Conservation (phyloP, 148 eudicot species). For the Tetragonia tetragonoides region DNA sequence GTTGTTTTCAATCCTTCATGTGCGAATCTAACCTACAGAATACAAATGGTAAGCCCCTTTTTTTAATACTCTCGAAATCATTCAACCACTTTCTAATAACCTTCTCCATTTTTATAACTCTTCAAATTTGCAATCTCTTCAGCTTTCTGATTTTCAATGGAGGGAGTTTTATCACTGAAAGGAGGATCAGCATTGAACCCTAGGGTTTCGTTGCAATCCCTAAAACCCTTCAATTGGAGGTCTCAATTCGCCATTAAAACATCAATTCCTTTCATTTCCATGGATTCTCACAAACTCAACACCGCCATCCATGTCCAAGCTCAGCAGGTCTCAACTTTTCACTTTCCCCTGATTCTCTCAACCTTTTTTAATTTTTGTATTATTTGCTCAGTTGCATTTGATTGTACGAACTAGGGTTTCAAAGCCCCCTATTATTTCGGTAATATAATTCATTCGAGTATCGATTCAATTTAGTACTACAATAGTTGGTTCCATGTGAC, state of each 20-base stretch:
- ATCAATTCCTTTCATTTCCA: slow-evolving; percentile 21
- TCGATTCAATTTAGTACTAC: no score
- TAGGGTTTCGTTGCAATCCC: slow-evolving; percentile 36
- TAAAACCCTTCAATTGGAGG: slow-evolving; percentile 12
- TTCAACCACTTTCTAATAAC: not conserved
- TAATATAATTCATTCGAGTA: not conserved
- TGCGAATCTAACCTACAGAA: not conserved
- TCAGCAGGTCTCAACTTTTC: slow-evolving; percentile 38
- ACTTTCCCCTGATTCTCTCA: not conserved
- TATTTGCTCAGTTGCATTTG: not conserved
- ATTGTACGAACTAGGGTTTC: not conserved
- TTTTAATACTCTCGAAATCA: not conserved
- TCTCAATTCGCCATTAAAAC: slow-evolving; percentile 18
- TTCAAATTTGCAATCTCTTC: not conserved
- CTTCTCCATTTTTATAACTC: not conserved
- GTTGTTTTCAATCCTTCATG: not conserved
- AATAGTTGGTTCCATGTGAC: not conserved
- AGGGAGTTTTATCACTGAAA: slow-evolving; percentile 24
- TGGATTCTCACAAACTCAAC: slow-evolving; percentile 26
- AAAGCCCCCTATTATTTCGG: no score
- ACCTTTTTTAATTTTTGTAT: not conserved
- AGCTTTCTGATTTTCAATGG: slow-evolving; percentile 21
- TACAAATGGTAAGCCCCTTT: not conserved
- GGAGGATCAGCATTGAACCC: slow-evolving; percentile 11
- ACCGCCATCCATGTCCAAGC: slow-evolving; percentile 30